Evolutionary conservation across 345 rosid species (phyloP), one percentile per base, ranked within the genome.

Genomic region (Dimocarpus longan): DNA sequence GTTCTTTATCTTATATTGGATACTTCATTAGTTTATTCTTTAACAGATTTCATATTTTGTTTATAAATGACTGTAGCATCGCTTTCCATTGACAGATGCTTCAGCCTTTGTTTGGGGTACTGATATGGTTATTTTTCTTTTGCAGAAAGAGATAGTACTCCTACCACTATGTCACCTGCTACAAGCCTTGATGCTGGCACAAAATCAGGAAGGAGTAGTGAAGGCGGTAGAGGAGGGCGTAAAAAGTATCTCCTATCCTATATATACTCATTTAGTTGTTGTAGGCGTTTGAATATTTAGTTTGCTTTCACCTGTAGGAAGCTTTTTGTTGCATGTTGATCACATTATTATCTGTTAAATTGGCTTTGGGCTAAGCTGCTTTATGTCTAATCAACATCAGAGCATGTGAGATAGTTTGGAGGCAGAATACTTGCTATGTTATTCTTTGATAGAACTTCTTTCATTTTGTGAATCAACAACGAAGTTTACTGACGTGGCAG

Each of bases 191-290:
- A 90, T 78, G 80, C 84, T 76, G 70, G 84, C 54, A 66, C 80
- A n/a, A 91, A 88, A 89, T 83, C 89, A 24, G 95, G 93, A 84
- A 94, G 88, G 86, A 75, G 85, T 19, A 69, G 86, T 80, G 98
- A 93, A 81, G 78, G 93, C 78, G 92, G 99, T 71, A 85, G 99
- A 91, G 95, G 98, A 80, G 98, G 99, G 70, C 98, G 97, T 69
- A 96, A 93, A 86, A 96, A 93, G 99, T 96, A 91, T 60, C 16
- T n/a, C 57, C 57, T 52, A 52, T 40, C 78, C 66, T 56, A 46
- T 46, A 52, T 5, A 74, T 69, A 65, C 62, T 75, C 71, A 56
- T 74, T 76, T 54, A 42, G 42, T 79, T 70, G 10, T 70, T 70
- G 22, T 70, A 75, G 71, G 44, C 46, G 12, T 71, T 70, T 46